Percentiles rank a stretch among this genome's conserved stretches.
phyloP scores from a whole-genome alignment of 352 stramenopile genomes.

The Phytophthora tentaculata region DNA sequence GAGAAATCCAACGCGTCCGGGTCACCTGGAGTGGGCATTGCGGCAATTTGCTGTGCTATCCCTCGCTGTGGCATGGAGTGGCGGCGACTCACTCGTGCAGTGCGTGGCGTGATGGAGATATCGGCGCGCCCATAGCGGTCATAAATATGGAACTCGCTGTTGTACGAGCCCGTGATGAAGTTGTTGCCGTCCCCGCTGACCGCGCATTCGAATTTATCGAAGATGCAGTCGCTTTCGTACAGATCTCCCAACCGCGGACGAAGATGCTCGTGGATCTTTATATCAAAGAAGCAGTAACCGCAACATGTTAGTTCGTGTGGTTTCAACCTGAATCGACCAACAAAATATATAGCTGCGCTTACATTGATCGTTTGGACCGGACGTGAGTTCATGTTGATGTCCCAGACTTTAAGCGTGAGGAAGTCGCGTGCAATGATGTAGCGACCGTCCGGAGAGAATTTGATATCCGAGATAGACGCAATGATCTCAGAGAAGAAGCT shows the following conservation, averaged over 20 bases:
- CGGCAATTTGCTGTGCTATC: constrained; percentile 66
- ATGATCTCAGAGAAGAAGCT: constrained; percentile 98
- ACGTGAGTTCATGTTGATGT: constrained; percentile 94
- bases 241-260: constrained; percentile 87
- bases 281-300: neutral
- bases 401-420: constrained; percentile 96
- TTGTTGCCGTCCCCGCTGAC: constrained; percentile 92
- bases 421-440: constrained; percentile 97
- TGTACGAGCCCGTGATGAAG: constrained; percentile 95
- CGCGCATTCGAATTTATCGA: constrained; percentile 97
- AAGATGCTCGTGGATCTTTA: constrained; percentile 93
- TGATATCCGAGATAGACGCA: constrained; percentile 94
- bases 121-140: constrained; percentile 83
- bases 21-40: constrained; percentile 38
- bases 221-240: constrained; percentile 97
- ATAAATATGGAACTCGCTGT: constrained; percentile 94
- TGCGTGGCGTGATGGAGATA: constrained; percentile 65
- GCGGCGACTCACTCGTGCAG: constrained; percentile 51
- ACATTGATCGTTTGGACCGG: constrained; percentile 94
- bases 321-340: neutral
- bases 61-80: constrained; percentile 76
- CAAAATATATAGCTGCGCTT: constrained; percentile 12
- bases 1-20: constrained; percentile 77
- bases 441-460: constrained; percentile 92
- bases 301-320: neutral